Percentiles rank a stretch among this genome's conserved stretches.
Evolutionary conservation across 805 yeast species (phyloP).

Genomic region (Suhomyces sp.): DNA sequence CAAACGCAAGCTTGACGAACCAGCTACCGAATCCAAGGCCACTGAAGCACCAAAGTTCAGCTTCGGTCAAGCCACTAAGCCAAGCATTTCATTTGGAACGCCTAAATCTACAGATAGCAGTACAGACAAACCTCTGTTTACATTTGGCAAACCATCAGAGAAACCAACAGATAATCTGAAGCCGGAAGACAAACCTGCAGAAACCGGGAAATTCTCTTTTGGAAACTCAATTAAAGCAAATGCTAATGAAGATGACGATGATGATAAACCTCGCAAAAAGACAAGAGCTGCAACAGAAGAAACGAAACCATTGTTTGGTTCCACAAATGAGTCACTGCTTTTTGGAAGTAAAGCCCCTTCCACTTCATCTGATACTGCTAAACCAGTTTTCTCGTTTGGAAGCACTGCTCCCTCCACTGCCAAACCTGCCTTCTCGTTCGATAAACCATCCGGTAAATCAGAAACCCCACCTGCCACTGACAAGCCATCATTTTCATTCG

Average conservation of each 20-base stretch:
- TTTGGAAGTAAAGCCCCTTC: background rate
- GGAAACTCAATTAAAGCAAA: slow-evolving; percentile 7
- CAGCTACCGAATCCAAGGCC: background rate
- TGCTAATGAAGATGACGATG: slow-evolving; percentile 2
- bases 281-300: background rate
- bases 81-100: background rate
- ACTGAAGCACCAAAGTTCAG: background rate
- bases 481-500: slow-evolving; percentile 17
- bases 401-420: background rate
- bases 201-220: slow-evolving; percentile 7
- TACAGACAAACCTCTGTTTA: background rate
- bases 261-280: background rate
- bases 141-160: background rate
- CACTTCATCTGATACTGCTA: background rate
- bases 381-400: background rate
- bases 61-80: background rate
- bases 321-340: background rate
- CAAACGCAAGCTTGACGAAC: background rate
- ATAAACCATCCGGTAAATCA: slow-evolving; percentile 5
- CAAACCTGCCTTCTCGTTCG: slow-evolving; percentile 16
- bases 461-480: slow-evolving; percentile 3
- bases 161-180: background rate
- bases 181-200: background rate
- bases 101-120: background rate
- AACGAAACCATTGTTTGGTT: slow-evolving; percentile 15